Percentiles rank a stretch among this genome's conserved stretches.
Evolutionary conservation across 306 rosid genomes (phyloP).

Genomic region (Cucumis hystrix): DNA sequence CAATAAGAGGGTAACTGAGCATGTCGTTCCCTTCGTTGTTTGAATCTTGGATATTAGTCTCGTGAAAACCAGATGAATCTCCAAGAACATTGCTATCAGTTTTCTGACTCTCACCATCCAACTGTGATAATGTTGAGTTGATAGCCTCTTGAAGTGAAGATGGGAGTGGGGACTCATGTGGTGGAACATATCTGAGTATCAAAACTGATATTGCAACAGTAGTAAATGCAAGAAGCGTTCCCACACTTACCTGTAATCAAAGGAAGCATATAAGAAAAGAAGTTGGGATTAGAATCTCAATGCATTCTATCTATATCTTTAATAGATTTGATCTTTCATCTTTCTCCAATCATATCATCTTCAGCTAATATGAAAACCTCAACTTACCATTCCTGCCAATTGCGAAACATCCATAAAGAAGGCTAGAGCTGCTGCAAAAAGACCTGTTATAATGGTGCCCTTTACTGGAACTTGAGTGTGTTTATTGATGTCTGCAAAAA

Average conservation of each 20-base stretch:
- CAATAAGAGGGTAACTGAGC: conserved; percentile 1
- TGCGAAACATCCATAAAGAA: conserved; percentile 75
- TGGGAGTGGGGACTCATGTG: conserved; percentile 54
- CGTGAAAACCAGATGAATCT: conserved; percentile 21
- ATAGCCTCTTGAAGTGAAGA: conserved; percentile 44
- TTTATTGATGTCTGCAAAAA: conserved; percentile 35
- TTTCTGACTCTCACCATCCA: conserved; percentile 19
- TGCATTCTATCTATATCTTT: conserved; percentile 46
- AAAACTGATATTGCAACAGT: conserved; percentile 63
- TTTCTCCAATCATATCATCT: neutral
- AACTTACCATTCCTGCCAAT: conserved; percentile 83
- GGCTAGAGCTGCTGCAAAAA: conserved; percentile 54
- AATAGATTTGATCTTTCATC: neutral
- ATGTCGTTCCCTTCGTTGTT: neutral
- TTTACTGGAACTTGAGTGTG: conserved; percentile 35
- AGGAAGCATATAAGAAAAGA: conserved; percentile 14
- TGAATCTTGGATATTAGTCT: conserved; percentile 8
- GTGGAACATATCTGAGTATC: conserved; percentile 88
- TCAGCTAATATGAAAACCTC: neutral
- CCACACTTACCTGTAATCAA: conserved; percentile 71
- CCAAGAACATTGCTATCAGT: conserved; percentile 6
- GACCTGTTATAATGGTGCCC: conserved; percentile 54
- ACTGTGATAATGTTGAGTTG: conserved; percentile 25
- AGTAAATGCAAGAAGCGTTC: conserved; percentile 86
- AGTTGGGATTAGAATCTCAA: conserved; percentile 32